A percentile compares a stretch with the other conserved stretches of the same genome.
phyloP scores from a whole-genome alignment of 1,284 basidiomycete species.

The Athelia sp. region DNA sequence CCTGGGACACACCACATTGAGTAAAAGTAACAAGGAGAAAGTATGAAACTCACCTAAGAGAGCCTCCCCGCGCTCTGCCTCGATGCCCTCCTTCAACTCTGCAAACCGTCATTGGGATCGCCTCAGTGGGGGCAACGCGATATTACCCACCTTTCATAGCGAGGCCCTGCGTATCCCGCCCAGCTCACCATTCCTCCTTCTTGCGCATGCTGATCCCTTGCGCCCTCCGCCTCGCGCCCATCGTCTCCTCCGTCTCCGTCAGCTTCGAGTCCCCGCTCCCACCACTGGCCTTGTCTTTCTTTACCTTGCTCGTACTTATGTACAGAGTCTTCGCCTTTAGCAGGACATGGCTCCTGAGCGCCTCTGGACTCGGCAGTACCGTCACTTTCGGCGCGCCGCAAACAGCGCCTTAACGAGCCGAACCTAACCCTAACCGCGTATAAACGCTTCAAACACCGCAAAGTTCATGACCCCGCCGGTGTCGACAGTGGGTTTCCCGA shows the following conservation, averaged over 20 bases:
- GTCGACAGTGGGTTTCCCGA: slow-evolving; percentile 44
- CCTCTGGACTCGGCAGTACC: slow-evolving; percentile 81
- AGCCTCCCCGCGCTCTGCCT: not conserved
- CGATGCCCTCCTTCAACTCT: slow-evolving; percentile 24
- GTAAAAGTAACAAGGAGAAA: not conserved
- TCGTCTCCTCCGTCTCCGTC: too few relatives aligned
- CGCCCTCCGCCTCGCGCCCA: too few relatives aligned
- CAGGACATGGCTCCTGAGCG: slow-evolving; percentile 76
- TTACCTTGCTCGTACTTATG: slow-evolving; percentile 33
- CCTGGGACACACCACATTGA: not conserved
- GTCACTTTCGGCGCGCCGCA: slow-evolving; percentile 42
- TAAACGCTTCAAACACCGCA: slow-evolving; percentile 58
- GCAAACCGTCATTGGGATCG: not conserved
- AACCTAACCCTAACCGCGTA: slow-evolving; percentile 66
- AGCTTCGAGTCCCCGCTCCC: slow-evolving; percentile 19
- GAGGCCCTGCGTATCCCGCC: slow-evolving; percentile 18
- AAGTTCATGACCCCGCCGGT: slow-evolving; percentile 45
- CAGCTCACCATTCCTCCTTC: slow-evolving; percentile 26
- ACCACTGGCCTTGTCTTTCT: slow-evolving; percentile 25
- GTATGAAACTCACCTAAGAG: not conserved
- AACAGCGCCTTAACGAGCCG: slow-evolving; percentile 63
- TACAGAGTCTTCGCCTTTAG: slow-evolving; percentile 79
- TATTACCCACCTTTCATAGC: slow-evolving; percentile 19
- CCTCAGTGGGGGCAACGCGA: not conserved
- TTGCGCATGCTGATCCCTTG: slow-evolving; percentile 21